These are phyloP conservation scores for Pontederia paniculata DNA, from an alignment of 176 grass and related monocot species.

Conservation along the genomic window DNA sequence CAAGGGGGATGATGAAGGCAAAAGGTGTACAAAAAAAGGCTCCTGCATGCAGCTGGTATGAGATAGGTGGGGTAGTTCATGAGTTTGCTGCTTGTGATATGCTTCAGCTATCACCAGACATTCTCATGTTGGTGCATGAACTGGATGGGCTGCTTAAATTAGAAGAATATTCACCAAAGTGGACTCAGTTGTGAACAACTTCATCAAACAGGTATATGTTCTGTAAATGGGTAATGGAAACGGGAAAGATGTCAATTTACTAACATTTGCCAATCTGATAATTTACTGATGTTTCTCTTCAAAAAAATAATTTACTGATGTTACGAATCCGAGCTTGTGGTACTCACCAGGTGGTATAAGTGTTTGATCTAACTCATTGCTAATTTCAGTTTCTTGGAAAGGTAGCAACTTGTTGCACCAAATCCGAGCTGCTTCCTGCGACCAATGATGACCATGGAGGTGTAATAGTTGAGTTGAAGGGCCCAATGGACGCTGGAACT, in stretches of 20 bases:
- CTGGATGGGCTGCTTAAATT: conserved; percentile 12
- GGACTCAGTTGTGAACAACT: no score
- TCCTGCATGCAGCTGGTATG: conserved; percentile 11
- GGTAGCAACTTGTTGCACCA: no score
- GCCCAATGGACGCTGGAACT: conserved; percentile 1
- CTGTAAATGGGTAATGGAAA: no score
- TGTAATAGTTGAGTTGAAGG: conserved; percentile 5
- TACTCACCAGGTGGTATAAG: no score
- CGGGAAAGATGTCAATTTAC: no score
- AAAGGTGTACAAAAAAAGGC: conserved; percentile 15
- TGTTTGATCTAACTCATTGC: no score
- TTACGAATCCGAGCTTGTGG: neutral
- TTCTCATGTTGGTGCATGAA: conserved; percentile 1
- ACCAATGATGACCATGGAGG: conserved; percentile 9
- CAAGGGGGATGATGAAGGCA: conserved; percentile 4
- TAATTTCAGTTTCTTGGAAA: no score
- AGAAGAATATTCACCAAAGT: no score
- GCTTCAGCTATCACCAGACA: conserved; percentile 4
- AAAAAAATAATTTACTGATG: no score
- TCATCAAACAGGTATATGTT: no score
- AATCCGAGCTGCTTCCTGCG: neutral
- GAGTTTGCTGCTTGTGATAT: conserved; percentile 17
- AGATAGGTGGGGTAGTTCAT: conserved; percentile 8
- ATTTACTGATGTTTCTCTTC: no score
- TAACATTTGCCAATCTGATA: no score